These are phyloP conservation scores for Diospyros kaki DNA, from an alignment of 148 eudicot genomes.

Conservation along the genomic window DNA sequence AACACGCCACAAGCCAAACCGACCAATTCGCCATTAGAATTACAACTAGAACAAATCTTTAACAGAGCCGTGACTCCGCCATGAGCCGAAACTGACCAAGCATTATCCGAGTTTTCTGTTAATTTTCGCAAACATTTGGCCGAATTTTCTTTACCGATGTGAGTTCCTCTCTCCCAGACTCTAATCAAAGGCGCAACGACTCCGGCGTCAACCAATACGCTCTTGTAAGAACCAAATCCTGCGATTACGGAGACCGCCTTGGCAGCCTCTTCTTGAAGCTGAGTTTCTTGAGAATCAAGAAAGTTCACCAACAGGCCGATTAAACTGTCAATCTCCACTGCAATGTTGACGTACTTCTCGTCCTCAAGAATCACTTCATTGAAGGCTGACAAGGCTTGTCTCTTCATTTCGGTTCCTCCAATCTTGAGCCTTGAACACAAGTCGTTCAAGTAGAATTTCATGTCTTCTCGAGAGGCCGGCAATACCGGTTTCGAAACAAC, in stretches of 20 bases:
- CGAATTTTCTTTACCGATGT: constrained; percentile 38
- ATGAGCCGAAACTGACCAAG: constrained; percentile 87
- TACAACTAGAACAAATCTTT: constrained; percentile 32
- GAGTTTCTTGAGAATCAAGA: constrained; percentile 43
- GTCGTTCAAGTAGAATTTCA: constrained; percentile 61
- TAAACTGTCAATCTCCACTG: constrained; percentile 43
- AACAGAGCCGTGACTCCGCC: constrained; percentile 71
- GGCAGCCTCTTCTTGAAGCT: constrained; percentile 58
- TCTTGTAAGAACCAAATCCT: constrained; percentile 32
- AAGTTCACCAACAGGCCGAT: constrained; percentile 38
- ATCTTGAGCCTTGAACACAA: constrained; percentile 60
- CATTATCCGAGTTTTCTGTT: constrained; percentile 76
- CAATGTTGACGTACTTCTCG: constrained; percentile 59
- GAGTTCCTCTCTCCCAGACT: constrained; percentile 53
- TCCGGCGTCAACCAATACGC: constrained; percentile 43
- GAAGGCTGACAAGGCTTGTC: constrained; percentile 45
- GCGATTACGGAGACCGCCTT: constrained; percentile 37
- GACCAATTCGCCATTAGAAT: constrained; percentile 38
- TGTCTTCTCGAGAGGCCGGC: constrained; percentile 51
- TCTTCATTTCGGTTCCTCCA: constrained; percentile 55
- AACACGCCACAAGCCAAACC: constrained; percentile 61
- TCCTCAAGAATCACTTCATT: constrained; percentile 56
- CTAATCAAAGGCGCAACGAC: constrained; percentile 59
- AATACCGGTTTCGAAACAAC: constrained; percentile 53
- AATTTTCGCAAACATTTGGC: constrained; percentile 49